Conservation (phyloP, 2,329 filamentous ascomycete genomes). For the Ophiocordyceps camponoti-saundersi region DNA sequence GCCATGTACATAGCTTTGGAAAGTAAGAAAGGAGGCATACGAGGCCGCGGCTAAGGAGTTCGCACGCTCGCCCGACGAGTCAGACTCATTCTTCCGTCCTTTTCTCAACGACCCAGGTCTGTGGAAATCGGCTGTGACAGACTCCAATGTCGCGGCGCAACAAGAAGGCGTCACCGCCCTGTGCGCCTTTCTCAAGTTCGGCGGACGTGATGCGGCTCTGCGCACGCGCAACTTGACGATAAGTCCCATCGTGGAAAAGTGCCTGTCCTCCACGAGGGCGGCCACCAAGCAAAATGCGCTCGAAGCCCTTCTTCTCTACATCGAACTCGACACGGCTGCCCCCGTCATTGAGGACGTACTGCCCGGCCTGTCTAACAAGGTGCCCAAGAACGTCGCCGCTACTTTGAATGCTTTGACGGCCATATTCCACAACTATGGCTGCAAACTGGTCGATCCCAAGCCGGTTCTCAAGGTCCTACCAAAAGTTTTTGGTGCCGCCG, state of each 20-base stretch:
- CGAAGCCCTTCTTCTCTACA: constrained; percentile 73
- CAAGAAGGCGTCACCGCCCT: constrained; percentile 79
- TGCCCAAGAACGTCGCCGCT: constrained; percentile 66
- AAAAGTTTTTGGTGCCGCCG: constrained; percentile 85
- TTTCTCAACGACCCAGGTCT: constrained; percentile 72
- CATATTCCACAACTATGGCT: constrained; percentile 87
- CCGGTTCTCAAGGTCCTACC: constrained; percentile 74
- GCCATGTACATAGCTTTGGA: constrained; percentile 61
- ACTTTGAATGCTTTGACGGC: constrained; percentile 61
- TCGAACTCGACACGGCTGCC: constrained; percentile 74
- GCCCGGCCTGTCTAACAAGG: constrained; percentile 69
- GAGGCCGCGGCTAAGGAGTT: constrained; percentile 85
- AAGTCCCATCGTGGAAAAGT: constrained; percentile 75
- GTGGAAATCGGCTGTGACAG: constrained; percentile 84
- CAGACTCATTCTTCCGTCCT: constrained; percentile 69
- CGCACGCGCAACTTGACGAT: constrained; percentile 65
- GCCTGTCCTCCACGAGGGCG: constrained; percentile 70
- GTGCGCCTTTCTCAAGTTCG: constrained; percentile 84
- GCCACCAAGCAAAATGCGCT: constrained; percentile 75
- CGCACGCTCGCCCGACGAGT: constrained; percentile 67
- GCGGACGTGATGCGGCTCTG: constrained; percentile 60
- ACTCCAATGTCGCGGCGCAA: constrained; percentile 94
- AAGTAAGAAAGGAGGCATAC: constrained; percentile 87
- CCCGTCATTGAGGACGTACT: constrained; percentile 84
- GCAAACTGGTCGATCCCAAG: constrained; percentile 87